phyloP scores from a whole-genome alignment of 2,329 filamentous ascomycete genomes.

The Colletotrichum sublineola region DNA sequence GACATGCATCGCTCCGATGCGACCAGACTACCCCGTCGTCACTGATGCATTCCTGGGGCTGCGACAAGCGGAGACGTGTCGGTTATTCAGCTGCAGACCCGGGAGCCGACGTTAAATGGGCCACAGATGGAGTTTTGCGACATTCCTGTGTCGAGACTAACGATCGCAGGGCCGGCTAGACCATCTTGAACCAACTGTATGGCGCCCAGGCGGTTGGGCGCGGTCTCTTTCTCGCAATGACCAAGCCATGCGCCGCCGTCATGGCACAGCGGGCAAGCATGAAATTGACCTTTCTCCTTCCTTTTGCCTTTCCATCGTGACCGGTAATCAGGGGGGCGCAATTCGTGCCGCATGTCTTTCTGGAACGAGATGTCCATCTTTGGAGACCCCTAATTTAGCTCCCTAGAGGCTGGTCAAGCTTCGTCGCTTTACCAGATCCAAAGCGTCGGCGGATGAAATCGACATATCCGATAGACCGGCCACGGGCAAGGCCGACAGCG shows the following conservation, averaged over 20 bases:
- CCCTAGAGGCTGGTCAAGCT: not conserved
- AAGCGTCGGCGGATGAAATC: conserved; percentile 71
- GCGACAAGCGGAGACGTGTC: not conserved
- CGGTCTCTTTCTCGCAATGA: not conserved
- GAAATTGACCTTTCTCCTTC: not conserved
- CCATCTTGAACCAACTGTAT: not conserved
- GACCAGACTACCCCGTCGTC: not conserved
- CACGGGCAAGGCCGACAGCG: conserved; percentile 74
- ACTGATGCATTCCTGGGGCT: not conserved
- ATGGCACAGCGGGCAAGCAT: not conserved
- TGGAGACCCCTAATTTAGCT: not conserved
- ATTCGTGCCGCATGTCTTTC: not conserved
- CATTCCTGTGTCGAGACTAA: not conserved
- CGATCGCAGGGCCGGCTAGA: not conserved
- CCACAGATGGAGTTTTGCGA: not conserved
- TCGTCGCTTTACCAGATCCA: conserved; percentile 4
- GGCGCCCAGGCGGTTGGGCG: not conserved
- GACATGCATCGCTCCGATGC: not conserved
- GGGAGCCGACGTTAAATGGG: not conserved
- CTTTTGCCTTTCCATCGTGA: too few relatives aligned
- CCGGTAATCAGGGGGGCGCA: not conserved
- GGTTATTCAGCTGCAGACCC: not conserved
- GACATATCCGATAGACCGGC: conserved; percentile 81
- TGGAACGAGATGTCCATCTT: not conserved
- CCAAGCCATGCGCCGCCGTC: not conserved